Evolutionary conservation across 257 asterid genomes (phyloP).

Genomic region (Solanum lignicaule): DNA sequence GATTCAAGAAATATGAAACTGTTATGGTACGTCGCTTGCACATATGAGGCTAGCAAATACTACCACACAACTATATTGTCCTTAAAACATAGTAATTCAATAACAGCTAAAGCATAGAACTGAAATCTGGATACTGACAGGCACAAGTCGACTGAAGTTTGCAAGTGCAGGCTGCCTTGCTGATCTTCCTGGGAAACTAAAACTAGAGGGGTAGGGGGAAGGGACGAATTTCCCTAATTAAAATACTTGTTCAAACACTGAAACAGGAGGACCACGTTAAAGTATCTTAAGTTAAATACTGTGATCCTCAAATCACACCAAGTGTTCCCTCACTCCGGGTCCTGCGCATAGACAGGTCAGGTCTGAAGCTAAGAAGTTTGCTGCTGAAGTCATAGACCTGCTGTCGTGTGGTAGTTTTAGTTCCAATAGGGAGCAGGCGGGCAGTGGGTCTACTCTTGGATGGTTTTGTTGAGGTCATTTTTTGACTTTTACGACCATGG

Average conservation of each 20-base stretch:
- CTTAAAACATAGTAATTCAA: background rate
- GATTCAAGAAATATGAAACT: background rate
- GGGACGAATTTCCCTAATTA: background rate
- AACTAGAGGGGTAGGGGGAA: background rate
- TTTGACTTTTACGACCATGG: conserved; percentile 59
- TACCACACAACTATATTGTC: background rate
- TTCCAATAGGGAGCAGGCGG: conserved; percentile 51
- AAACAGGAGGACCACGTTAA: background rate
- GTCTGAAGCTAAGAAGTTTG: conserved; percentile 30
- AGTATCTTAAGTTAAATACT: background rate
- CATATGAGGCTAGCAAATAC: background rate
- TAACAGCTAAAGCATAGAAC: background rate
- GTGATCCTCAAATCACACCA: conserved; percentile 36
- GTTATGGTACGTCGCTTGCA: background rate
- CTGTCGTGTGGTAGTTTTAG: conserved; percentile 26
- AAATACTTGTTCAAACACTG: background rate
- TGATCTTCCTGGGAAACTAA: background rate
- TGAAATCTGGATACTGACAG: background rate
- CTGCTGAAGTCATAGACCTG: conserved; percentile 23
- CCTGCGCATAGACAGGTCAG: conserved; percentile 42
- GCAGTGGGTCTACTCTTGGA: conserved; percentile 37
- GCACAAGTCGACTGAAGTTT: background rate
- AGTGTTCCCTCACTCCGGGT: conserved; percentile 86
- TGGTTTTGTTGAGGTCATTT: conserved; percentile 28
- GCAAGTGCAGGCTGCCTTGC: background rate